These are phyloP conservation scores for Guillardia theta DNA, from an alignment of 78 protist species.

Conservation along the genomic window DNA sequence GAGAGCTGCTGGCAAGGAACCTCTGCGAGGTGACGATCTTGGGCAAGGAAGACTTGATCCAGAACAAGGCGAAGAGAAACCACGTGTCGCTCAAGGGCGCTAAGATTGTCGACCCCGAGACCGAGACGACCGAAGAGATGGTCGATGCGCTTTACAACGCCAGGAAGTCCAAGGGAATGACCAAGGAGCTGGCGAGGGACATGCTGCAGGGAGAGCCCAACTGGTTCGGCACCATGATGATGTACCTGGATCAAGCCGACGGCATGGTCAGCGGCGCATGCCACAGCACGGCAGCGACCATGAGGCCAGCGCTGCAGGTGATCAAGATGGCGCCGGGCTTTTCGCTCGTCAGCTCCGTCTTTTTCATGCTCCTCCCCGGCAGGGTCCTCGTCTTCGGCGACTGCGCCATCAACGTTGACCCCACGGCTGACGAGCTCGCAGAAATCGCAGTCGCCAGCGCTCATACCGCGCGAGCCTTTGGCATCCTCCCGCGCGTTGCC, in stretches of 20 bases:
- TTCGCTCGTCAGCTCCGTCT: slow-evolving; percentile 23
- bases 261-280: slow-evolving; percentile 54
- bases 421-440: slow-evolving; percentile 36
- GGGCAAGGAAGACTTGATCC: background rate
- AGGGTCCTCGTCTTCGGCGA: slow-evolving; percentile 37
- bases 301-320: slow-evolving; percentile 51
- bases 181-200: too few species aligned
- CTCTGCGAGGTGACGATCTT: slow-evolving; percentile 19
- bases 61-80: background rate
- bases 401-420: slow-evolving; percentile 55
- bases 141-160: background rate
- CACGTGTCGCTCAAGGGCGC: background rate
- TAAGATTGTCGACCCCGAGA: background rate
- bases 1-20: slow-evolving; percentile 5
- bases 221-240: slow-evolving; percentile 49
- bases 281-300: slow-evolving; percentile 42
- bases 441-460: slow-evolving; percentile 38
- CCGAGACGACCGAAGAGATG: background rate
- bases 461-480: slow-evolving; percentile 33
- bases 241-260: background rate
- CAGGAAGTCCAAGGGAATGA: slow-evolving; percentile 15
- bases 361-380: slow-evolving; percentile 55
- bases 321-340: background rate
- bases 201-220: too few species aligned
- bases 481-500: slow-evolving; percentile 41